A percentile compares a stretch with the other conserved stretches of the same genome.
Evolutionary conservation across 2,329 filamentous ascomycete genomes (phyloP).

Genomic region (Cadophora sp.): DNA sequence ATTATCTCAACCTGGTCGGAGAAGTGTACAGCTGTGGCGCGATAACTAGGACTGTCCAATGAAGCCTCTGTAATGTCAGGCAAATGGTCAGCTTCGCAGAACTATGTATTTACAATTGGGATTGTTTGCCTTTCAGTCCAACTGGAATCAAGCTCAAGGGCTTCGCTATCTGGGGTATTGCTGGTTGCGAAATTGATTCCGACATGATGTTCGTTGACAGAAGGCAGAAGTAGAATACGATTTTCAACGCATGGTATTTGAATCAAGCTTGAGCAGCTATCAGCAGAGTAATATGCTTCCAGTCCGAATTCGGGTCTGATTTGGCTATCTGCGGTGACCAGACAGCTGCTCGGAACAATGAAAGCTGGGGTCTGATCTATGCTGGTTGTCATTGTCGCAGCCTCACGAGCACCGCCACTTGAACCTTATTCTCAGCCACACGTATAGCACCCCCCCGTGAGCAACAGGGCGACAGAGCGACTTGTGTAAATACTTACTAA

Average conservation of each 20-base stretch:
- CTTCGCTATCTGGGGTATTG: constrained; percentile 34
- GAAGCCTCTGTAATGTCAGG: constrained; percentile 71
- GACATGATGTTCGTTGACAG: constrained; percentile 29
- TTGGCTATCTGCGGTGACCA: neutral
- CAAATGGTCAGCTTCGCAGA: neutral
- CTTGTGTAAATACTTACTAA: too few relatives aligned
- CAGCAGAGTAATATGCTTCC: neutral
- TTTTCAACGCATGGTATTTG: neutral
- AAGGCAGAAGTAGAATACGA: too few relatives aligned
- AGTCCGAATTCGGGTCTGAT: neutral
- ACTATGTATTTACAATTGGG: neutral
- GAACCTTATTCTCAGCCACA: neutral
- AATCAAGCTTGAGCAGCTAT: neutral
- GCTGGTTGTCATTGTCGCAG: neutral
- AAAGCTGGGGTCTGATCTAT: neutral
- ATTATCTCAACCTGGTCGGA: constrained; percentile 89
- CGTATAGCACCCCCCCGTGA: neutral
- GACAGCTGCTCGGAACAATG: neutral
- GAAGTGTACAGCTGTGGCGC: constrained; percentile 85
- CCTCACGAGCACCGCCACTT: neutral
- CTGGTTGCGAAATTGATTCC: constrained; percentile 29
- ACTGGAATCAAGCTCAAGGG: constrained; percentile 63
- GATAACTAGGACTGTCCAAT: constrained; percentile 95
- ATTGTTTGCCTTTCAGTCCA: constrained; percentile 47
- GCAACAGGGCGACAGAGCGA: too few relatives aligned